A percentile compares a stretch with the other conserved stretches of the same genome.
phyloP scores from a whole-genome alignment of 1,139 yeast genomes.

The Trichomonascaceae sp. region DNA sequence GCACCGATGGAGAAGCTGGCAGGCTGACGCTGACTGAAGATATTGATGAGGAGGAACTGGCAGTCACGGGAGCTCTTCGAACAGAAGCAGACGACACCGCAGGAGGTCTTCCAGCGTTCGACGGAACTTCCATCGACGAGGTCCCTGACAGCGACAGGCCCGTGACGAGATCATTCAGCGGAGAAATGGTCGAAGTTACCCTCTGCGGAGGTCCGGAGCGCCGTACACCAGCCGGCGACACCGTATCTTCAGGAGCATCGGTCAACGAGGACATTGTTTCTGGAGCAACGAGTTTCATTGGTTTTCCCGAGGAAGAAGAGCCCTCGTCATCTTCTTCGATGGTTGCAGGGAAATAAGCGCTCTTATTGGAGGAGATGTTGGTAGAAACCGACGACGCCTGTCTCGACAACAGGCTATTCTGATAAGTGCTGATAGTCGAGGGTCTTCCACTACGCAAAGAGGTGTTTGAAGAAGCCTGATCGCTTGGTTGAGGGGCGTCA shows the following conservation, averaged over 20 bases:
- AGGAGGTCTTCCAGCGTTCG: neutral
- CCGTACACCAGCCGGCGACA: neutral
- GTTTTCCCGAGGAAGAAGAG: constrained; percentile 13
- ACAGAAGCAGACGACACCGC: neutral
- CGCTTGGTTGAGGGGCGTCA: neutral
- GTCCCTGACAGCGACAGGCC: neutral
- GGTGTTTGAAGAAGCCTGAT: constrained; percentile 11
- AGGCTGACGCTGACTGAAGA: neutral
- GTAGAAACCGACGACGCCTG: constrained; percentile 19
- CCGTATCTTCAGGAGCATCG: constrained; percentile 8
- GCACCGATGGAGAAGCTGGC: neutral
- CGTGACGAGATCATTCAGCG: neutral
- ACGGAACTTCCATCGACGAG: neutral
- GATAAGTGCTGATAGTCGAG: constrained; percentile 19
- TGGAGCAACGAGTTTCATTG: constrained; percentile 22
- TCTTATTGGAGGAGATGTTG: constrained; percentile 9
- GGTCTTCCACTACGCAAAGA: constrained; percentile 16
- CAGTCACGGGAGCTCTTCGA: neutral
- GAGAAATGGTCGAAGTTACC: neutral
- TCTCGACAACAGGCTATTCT: constrained; percentile 23
- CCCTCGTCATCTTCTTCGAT: constrained; percentile 12
- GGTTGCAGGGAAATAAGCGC: constrained; percentile 1
- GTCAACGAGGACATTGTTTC: constrained; percentile 18
- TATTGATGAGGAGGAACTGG: neutral
- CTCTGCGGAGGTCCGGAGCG: neutral